Percentiles rank a stretch among this genome's conserved stretches.
These are phyloP conservation scores for Trichoderma sp. DNA, from an alignment of 2,329 filamentous ascomycete species.

Conservation along the genomic window DNA sequence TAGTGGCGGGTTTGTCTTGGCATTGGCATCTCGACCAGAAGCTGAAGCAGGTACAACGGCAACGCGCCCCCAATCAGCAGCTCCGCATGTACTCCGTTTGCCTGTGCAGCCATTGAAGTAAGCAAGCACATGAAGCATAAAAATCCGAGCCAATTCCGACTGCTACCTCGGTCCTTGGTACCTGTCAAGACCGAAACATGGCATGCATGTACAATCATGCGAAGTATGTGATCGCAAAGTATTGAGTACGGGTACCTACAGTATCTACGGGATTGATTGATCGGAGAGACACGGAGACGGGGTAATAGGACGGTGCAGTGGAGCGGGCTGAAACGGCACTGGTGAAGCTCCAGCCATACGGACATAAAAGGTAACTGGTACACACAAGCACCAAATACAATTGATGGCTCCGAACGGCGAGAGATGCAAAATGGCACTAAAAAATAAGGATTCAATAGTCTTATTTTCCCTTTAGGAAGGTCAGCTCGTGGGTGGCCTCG, in stretches of 20 bases:
- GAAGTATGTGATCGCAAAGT: background rate
- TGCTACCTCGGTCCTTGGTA: background rate
- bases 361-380: background rate
- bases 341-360: background rate
- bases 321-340: background rate
- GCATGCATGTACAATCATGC: background rate
- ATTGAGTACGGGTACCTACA: background rate
- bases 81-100: background rate
- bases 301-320: background rate
- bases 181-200: background rate
- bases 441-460: background rate
- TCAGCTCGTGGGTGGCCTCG: background rate
- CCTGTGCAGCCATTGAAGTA: background rate
- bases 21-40: constrained; percentile 3
- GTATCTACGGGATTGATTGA: background rate
- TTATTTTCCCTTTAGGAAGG: background rate
- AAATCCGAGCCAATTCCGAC: background rate
- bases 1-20: constrained; percentile 9
- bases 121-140: background rate
- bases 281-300: background rate
- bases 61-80: background rate
- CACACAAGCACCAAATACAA: background rate
- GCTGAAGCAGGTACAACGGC: constrained; percentile 6
- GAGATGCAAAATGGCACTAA: background rate
- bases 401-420: background rate